A percentile compares a stretch with the other conserved stretches of the same genome.
Evolutionary conservation across 768 basidiomycete genomes (phyloP).

Genomic region (Mycena kentingensis): DNA sequence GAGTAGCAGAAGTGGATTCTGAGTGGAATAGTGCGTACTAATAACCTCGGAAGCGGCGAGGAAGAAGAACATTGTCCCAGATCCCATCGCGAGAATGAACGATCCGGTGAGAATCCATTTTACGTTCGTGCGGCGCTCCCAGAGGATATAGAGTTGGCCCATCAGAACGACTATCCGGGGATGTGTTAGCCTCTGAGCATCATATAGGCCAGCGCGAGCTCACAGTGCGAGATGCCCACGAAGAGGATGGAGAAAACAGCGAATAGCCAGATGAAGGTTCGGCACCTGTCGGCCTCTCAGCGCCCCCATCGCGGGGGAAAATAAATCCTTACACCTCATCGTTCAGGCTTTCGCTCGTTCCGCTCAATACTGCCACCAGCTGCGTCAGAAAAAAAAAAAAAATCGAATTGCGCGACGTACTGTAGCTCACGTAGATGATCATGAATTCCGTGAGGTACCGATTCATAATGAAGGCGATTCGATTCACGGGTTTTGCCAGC

Average conservation of each 20-base stretch:
- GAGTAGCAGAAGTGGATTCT: too few species aligned
- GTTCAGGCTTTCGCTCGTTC: background rate
- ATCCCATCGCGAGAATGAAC: background rate
- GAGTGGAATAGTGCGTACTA: background rate
- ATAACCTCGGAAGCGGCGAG: conserved; percentile 1
- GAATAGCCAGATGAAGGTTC: conserved; percentile 12
- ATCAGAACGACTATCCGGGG: conserved; percentile 6
- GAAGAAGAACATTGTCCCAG: background rate
- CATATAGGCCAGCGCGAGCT: too few species aligned
- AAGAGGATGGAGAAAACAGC: conserved; percentile 3
- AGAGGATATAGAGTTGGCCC: conserved; percentile 7
- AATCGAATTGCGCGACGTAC: too few species aligned
- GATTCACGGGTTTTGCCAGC: background rate
- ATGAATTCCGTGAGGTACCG: conserved; percentile 1
- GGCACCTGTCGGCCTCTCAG: conserved; percentile 12
- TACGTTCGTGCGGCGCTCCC: conserved; percentile 10
- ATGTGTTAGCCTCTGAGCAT: too few species aligned
- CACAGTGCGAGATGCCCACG: conserved; percentile 10
- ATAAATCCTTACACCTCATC: background rate
- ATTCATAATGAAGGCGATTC: background rate
- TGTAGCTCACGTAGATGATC: background rate
- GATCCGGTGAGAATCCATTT: conserved; percentile 1
- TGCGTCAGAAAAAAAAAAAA: too few species aligned
- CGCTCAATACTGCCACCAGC: background rate
- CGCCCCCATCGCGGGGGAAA: too few species aligned